Percentiles rank a stretch among this genome's conserved stretches.
phyloP scores from a whole-genome alignment of 305 asterid genomes.

The Nicotiana rustica region DNA sequence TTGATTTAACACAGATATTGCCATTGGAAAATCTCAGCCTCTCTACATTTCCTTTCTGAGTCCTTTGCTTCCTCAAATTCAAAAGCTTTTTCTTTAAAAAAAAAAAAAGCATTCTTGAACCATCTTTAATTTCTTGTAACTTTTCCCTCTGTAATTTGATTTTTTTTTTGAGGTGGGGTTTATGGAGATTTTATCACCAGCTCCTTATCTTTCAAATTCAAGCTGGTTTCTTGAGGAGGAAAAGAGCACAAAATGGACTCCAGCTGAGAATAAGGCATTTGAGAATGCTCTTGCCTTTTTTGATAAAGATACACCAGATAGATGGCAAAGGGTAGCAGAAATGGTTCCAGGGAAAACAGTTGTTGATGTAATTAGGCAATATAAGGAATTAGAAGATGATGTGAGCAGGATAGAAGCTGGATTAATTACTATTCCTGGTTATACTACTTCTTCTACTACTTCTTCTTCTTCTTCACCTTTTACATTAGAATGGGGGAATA shows the following conservation, averaged over 20 bases:
- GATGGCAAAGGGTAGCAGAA: constrained; percentile 89
- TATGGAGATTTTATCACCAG: constrained; percentile 89
- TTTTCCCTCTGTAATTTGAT: not conserved
- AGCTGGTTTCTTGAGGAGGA: constrained; percentile 68
- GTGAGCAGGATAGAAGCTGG: constrained; percentile 95
- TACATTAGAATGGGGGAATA: constrained; percentile 80
- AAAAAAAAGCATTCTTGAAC: constrained; percentile 31
- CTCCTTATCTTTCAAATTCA: constrained; percentile 60
- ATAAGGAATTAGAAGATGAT: constrained; percentile 82
- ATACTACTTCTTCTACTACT: constrained; percentile 36
- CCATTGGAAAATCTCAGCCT: constrained; percentile 59
- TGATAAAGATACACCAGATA: constrained; percentile 86
- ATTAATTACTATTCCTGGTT: constrained; percentile 75
- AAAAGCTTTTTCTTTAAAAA: too few relatives aligned
- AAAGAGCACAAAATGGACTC: constrained; percentile 71
- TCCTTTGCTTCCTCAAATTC: constrained; percentile 40
- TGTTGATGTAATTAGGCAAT: constrained; percentile 78
- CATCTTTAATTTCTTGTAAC: not conserved
- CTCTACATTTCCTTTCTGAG: constrained; percentile 43
- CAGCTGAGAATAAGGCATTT: constrained; percentile 86
- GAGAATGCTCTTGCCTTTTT: constrained; percentile 90
- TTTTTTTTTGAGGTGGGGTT: constrained; percentile 51
- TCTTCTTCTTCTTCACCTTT: constrained; percentile 56
- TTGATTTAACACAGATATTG: constrained; percentile 67
- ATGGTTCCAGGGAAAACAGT: constrained; percentile 95